Evolutionary conservation across 2,329 filamentous ascomycete genomes (phyloP), one percentile per base, ranked within the genome.

Genomic region (Colletotrichum paranaense): DNA sequence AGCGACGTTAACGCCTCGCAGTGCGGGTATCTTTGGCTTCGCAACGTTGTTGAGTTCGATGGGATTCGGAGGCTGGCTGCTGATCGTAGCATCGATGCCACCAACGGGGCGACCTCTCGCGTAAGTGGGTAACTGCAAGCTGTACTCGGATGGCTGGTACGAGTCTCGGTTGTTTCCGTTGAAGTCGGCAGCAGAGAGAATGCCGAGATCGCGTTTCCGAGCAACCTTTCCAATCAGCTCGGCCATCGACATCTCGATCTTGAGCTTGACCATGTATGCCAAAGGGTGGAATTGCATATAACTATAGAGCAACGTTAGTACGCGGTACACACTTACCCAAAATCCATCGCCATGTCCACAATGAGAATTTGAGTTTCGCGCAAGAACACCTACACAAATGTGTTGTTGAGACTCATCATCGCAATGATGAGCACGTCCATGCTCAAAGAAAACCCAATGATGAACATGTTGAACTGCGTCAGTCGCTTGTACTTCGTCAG

Each of bases 191-290:
- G 68, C 67, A 16, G 74, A 72, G 6, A 68, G 38, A 0, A 72
- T 67, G n/a, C 67, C 67, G 14, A 67, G 63, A 19, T 75, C 72
- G 5, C 72, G 59, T 30, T 76, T 73, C 11, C 66, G 74, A 1
- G 80, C 80, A 24, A 86, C 79, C 70, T 83, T 84, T 46, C 79
- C 84, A 74, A 89, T 88, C 16, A 89, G 83, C 57, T 85, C 84
- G 68, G 87, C 86, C 86, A 89, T 88, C 7, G 84, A 84, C 83
- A 89, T 85, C 77, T 89, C 87, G 75, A 89, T 88, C 75, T 89
- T 86, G 56, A 89, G 82, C 67, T 89, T 89, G 58, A 88, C 85
- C 14, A 86, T 82, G 75, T 88, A 89, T 14, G 86, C 86, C 3
- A 88, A 79, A 0, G 87, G 87, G 63, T 88, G 86, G 75, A 89